Evolutionary conservation across 2,329 filamentous ascomycete genomes (phyloP).

Genomic region (Alternaria brassicicola): DNA sequence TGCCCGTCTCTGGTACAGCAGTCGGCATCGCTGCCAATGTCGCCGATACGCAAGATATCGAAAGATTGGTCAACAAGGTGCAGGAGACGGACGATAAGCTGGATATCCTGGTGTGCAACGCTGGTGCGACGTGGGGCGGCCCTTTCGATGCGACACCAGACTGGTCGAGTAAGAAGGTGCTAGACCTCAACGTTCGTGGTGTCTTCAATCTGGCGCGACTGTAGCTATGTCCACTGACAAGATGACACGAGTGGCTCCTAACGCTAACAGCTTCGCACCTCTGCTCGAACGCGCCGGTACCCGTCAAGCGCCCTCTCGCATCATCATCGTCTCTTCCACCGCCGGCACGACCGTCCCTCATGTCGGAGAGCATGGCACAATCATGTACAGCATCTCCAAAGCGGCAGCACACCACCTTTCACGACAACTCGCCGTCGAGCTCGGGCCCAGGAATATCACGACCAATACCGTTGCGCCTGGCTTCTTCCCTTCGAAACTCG

Average conservation of each 20-base stretch:
- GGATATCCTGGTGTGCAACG: conserved; percentile 50
- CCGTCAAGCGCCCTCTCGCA: conserved; percentile 43
- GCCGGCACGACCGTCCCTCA: conserved; percentile 48
- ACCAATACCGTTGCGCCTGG: conserved; percentile 50
- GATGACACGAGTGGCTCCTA: not conserved
- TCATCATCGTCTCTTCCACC: conserved; percentile 47
- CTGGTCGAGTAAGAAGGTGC: conserved; percentile 44
- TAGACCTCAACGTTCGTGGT: conserved; percentile 50
- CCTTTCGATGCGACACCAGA: conserved; percentile 48
- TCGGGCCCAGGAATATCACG: conserved; percentile 49
- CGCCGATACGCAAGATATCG: conserved; percentile 46
- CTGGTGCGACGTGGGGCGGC: conserved; percentile 49
- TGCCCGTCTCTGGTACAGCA: conserved; percentile 43
- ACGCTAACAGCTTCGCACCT: conserved; percentile 39
- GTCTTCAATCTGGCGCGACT: conserved; percentile 49
- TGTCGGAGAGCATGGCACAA: conserved; percentile 47
- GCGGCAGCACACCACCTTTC: conserved; percentile 49
- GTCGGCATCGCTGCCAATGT: conserved; percentile 49
- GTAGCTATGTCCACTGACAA: conserved; percentile 22
- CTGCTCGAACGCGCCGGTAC: conserved; percentile 44
- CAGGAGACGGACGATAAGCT: conserved; percentile 39
- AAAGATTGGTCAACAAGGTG: conserved; percentile 41
- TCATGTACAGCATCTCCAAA: conserved; percentile 51
- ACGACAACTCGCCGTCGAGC: conserved; percentile 49
- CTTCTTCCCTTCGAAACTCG: conserved; percentile 49